Conservation (phyloP, 106 monocot genomes). For the Dendrobium officinale region DNA sequence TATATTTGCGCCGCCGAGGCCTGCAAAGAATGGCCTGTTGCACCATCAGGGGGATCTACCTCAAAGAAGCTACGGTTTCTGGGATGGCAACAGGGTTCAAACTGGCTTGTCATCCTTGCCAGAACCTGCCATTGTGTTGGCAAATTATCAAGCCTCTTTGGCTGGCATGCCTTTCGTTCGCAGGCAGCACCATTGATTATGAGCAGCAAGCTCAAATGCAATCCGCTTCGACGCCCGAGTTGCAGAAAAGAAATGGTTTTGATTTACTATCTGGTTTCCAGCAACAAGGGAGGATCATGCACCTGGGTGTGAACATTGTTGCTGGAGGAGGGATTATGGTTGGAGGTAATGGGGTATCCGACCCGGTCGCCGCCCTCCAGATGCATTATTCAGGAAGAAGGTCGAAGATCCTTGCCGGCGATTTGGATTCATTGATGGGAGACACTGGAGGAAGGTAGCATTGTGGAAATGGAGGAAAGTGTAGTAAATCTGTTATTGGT, state of each 20-base stretch:
- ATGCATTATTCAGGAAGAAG: conserved; percentile 37
- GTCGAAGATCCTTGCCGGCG: conserved; percentile 23
- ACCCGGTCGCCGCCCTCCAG: conserved; percentile 64
- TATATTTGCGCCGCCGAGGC: neutral
- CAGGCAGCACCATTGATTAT: neutral
- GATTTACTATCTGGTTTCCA: conserved; percentile 33
- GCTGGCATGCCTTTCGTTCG: conserved; percentile 26
- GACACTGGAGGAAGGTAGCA: conserved; percentile 40
- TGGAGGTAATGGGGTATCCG: conserved; percentile 18
- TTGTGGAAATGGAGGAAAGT: neutral
- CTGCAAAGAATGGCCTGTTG: conserved; percentile 10
- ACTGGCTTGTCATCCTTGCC: conserved; percentile 48
- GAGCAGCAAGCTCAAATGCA: conserved; percentile 26
- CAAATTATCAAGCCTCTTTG: conserved; percentile 31
- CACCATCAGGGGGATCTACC: conserved; percentile 23
- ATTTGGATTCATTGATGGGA: conserved; percentile 41
- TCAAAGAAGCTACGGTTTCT: conserved; percentile 39
- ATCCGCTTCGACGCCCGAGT: conserved; percentile 12
- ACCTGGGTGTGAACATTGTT: conserved; percentile 5
- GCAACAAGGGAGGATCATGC: conserved; percentile 26
- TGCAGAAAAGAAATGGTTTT: conserved; percentile 32
- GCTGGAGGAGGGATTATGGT: conserved; percentile 10
- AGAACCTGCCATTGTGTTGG: conserved; percentile 35
- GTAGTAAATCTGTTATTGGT: neutral
- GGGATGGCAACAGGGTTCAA: conserved; percentile 47